Evolutionary conservation across 495 filamentous ascomycete species (phyloP), one percentile per base, ranked within the genome.

Genomic region (Geopyxis carbonaria): DNA sequence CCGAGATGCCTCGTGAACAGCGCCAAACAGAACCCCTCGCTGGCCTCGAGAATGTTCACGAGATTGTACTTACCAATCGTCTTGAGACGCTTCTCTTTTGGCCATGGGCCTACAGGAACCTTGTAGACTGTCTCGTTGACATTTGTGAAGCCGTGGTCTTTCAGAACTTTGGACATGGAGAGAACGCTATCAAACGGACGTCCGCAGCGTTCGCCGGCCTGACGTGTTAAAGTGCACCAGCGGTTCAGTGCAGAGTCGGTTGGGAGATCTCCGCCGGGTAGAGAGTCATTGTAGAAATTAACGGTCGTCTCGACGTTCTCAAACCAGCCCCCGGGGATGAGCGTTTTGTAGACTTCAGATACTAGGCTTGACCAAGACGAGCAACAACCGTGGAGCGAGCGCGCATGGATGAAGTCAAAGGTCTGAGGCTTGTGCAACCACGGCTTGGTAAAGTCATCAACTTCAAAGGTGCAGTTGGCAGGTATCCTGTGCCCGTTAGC

Each of bases 101-200:
- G 63, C 78, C 78, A 82, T 0, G 67, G 64, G 1, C 75, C 75
- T 40, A 78, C 63, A 7, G 77, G 78, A 45, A 78, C 62, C 36
- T 78, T 75, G 43, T 73, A 73, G 5, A 63, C 50, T 14, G 59
- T 60, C 45, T 77, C 45, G 0, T 39, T 30, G 7, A 59, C 50
- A 35, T 57, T 50, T n/a, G 43, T 19, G 32, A 59, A 59, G 3
- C 57, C 54, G 11, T 30, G 45, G n/a, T 51, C 39, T 20, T 50
- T 31, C 29, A 57, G 38, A 46, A 43, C 51, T 15, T 35, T 33
- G 5, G 33, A 35, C 11, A 59, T 34, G 2, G 45, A 43, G 19
- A 38, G 45, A 0, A 43, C 47, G 23, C 54, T 40, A 22, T 41
- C 43, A 28, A 55, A 32, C 2, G 46, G 28, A 9, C 29, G 32